Evolutionary conservation across 2,329 filamentous ascomycete species (phyloP).

Genomic region (Alternaria angustiovoidea): DNA sequence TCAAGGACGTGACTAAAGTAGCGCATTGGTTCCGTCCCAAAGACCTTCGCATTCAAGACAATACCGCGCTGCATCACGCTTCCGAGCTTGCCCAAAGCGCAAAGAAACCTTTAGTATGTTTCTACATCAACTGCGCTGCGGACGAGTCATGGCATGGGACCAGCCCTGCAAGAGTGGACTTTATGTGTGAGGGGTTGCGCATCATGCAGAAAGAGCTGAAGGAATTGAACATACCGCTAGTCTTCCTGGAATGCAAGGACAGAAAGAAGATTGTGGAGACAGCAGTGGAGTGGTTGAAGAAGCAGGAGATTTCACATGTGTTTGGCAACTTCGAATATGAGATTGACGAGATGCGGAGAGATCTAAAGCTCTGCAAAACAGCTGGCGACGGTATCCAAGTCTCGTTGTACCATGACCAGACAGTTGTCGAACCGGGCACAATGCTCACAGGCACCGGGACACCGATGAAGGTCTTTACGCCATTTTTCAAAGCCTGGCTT

Average conservation of each 20-base stretch:
- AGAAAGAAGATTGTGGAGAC: slow-evolving; percentile 54
- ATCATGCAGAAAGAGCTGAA: slow-evolving; percentile 58
- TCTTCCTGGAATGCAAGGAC: slow-evolving; percentile 55
- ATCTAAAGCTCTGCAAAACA: slow-evolving; percentile 54
- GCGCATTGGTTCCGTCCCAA: slow-evolving; percentile 63
- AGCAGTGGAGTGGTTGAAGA: slow-evolving; percentile 55
- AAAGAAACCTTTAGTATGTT: slow-evolving; percentile 54
- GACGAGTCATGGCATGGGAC: slow-evolving; percentile 63
- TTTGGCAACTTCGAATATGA: slow-evolving; percentile 60
- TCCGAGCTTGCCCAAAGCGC: slow-evolving; percentile 56
- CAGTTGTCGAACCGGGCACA: slow-evolving; percentile 57
- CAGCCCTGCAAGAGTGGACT: slow-evolving; percentile 58
- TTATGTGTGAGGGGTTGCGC: slow-evolving; percentile 56
- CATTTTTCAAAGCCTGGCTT: slow-evolving; percentile 60
- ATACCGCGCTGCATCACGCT: slow-evolving; percentile 57
- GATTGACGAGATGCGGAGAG: slow-evolving; percentile 56
- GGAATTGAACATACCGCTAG: slow-evolving; percentile 59
- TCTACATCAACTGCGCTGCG: slow-evolving; percentile 58
- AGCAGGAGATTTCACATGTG: slow-evolving; percentile 57
- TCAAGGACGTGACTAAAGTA: slow-evolving; percentile 52
- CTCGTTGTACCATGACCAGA: slow-evolving; percentile 59
- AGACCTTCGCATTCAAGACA: slow-evolving; percentile 60
- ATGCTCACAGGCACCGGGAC: slow-evolving; percentile 54
- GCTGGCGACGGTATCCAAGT: slow-evolving; percentile 50
- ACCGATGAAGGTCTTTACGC: slow-evolving; percentile 62